A percentile compares a stretch with the other conserved stretches of the same genome.
These are phyloP conservation scores for Cupressus sempervirens DNA, from an alignment of 75 land plant species.

Conservation along the genomic window DNA sequence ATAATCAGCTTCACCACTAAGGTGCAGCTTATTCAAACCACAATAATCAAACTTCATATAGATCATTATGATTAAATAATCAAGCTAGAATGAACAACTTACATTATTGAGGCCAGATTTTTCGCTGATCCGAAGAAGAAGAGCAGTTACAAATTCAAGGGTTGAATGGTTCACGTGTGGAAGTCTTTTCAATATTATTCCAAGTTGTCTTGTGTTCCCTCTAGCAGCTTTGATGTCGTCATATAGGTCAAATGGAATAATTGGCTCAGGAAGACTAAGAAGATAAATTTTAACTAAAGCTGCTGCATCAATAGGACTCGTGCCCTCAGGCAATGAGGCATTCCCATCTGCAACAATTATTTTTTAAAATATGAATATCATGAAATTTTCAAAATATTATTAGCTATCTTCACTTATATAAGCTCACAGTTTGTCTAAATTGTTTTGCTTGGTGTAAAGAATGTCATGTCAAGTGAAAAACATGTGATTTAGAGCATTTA, in stretches of 20 bases:
- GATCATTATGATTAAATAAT: neutral
- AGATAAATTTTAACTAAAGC: conserved; percentile 64
- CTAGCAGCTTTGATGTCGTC: conserved; percentile 59
- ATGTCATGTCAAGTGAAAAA: neutral
- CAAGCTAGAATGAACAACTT: neutral
- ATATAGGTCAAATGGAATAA: conserved; percentile 55
- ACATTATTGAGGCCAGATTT: conserved; percentile 76
- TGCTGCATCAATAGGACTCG: conserved; percentile 69
- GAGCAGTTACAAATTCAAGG: conserved; percentile 65
- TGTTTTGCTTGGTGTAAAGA: neutral
- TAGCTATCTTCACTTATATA: neutral
- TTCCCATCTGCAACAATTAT: conserved; percentile 45
- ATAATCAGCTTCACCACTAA: neutral
- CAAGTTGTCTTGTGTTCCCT: conserved; percentile 42
- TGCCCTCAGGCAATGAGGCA: conserved; percentile 67
- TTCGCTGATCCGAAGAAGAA: conserved; percentile 63
- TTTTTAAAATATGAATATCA: neutral
- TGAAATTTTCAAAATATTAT: neutral
- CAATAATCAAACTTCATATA: neutral
- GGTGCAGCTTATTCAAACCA: neutral
- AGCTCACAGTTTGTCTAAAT: neutral
- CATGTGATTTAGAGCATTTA: conserved; percentile 3
- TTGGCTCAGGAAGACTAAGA: conserved; percentile 75
- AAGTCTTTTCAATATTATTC: conserved; percentile 55
- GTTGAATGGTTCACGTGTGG: conserved; percentile 70